A percentile compares a stretch with the other conserved stretches of the same genome.
phyloP scores from a whole-genome alignment of 2,329 filamentous ascomycete genomes.

The Epichloe glyceriae region DNA sequence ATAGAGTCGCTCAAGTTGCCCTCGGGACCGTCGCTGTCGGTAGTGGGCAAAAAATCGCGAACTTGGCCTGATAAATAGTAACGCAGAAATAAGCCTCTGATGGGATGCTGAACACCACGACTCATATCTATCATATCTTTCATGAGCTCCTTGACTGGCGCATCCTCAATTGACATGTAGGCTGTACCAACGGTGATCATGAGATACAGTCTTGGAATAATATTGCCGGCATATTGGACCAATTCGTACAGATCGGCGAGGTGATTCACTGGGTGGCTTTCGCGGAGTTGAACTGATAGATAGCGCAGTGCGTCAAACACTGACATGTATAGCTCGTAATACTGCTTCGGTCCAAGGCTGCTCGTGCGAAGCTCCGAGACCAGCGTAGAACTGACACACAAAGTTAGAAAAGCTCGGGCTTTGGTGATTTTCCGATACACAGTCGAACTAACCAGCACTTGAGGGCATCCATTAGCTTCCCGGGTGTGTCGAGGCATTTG shows the following conservation, averaged over 20 bases:
- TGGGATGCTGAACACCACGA: slow-evolving; percentile 90
- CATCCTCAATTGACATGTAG: slow-evolving; percentile 97
- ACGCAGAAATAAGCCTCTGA: slow-evolving; percentile 84
- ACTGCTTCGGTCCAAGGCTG: slow-evolving; percentile 96
- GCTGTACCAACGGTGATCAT: slow-evolving; percentile 99
- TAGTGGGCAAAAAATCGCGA: slow-evolving; percentile 71
- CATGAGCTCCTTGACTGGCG: slow-evolving; percentile 98
- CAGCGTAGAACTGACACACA: slow-evolving; percentile 64
- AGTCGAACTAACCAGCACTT: slow-evolving; percentile 78
- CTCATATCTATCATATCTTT: slow-evolving; percentile 99
- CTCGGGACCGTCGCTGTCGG: slow-evolving; percentile 78
- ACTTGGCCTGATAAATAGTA: slow-evolving; percentile 96
- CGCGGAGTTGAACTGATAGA: slow-evolving; percentile 88
- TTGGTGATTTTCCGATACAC: neutral
- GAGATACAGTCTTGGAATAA: slow-evolving; percentile 87
- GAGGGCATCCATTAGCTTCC: slow-evolving; percentile 98
- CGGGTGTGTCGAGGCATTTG: slow-evolving; percentile 90
- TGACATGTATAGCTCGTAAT: slow-evolving; percentile 99
- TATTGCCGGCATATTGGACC: slow-evolving; percentile 96
- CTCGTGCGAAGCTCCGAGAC: slow-evolving; percentile 97
- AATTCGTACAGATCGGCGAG: slow-evolving; percentile 95
- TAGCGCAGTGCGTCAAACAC: slow-evolving; percentile 97
- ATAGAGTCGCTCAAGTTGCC: slow-evolving; percentile 95
- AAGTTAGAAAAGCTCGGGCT: slow-evolving; percentile 4
- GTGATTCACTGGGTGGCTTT: slow-evolving; percentile 96